Evolutionary conservation across 1,284 basidiomycete genomes (phyloP).

Genomic region (Heterobasidion occidentale): DNA sequence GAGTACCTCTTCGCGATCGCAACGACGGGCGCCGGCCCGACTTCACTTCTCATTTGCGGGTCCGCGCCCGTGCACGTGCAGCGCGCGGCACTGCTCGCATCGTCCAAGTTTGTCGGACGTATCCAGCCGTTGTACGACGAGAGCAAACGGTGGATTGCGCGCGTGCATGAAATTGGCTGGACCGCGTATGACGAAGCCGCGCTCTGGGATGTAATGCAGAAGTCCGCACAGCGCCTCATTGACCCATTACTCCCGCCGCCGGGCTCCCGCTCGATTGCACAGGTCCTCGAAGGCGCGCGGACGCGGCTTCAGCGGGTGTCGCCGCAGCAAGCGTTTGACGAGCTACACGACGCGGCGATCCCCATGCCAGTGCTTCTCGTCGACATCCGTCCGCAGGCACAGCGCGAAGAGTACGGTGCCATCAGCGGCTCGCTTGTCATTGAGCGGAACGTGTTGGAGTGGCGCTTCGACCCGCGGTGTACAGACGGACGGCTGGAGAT

Average conservation of each 20-base stretch:
- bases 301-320: conserved; percentile 55
- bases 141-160: conserved; percentile 34
- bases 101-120: conserved; percentile 57
- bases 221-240: conserved; percentile 47
- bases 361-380: conserved; percentile 60
- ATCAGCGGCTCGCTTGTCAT: conserved; percentile 59
- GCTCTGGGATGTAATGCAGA: conserved; percentile 56
- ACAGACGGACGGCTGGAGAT: conserved; percentile 42
- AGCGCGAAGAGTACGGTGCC: conserved; percentile 44
- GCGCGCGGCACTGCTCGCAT: conserved; percentile 53
- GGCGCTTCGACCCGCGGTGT: conserved; percentile 63
- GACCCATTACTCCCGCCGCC: conserved; percentile 55
- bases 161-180: conserved; percentile 42
- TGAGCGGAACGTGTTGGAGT: conserved; percentile 68
- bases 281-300: conserved; percentile 48
- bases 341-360: conserved; percentile 43
- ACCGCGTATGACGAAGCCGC: conserved; percentile 52
- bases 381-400: conserved; percentile 60
- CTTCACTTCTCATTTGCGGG: conserved; percentile 46
- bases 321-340: conserved; percentile 49
- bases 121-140: conserved; percentile 27
- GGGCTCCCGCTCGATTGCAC: conserved; percentile 47
- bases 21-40: conserved; percentile 29
- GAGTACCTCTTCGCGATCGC: conserved; percentile 52
- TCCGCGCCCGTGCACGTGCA: conserved; percentile 47